These are phyloP conservation scores for Poa annua DNA, from an alignment of 176 grass and related monocot species.

Conservation along the genomic window DNA sequence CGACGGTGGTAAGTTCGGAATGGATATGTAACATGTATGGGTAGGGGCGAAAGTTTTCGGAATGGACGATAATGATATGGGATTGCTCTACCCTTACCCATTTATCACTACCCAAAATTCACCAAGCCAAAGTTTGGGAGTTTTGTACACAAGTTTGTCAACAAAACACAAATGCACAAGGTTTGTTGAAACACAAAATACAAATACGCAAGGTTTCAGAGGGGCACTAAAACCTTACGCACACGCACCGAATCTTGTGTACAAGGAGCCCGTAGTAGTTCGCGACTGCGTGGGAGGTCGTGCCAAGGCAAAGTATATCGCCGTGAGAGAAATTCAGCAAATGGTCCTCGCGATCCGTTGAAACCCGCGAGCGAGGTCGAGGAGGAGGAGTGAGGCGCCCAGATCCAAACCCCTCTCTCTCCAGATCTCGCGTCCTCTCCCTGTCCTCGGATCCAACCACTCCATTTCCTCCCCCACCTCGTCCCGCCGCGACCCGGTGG, in stretches of 20 bases:
- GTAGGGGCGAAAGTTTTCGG: too few species aligned
- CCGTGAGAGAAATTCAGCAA: conserved; percentile 30
- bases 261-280: neutral
- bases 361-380: conserved; percentile 29
- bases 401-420: conserved; percentile 38
- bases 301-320: conserved; percentile 14
- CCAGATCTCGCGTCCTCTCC: conserved; percentile 56
- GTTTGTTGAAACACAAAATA: too few species aligned
- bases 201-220: too few species aligned
- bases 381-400: neutral
- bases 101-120: too few species aligned
- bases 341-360: conserved; percentile 41
- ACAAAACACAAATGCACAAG: too few species aligned
- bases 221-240: neutral
- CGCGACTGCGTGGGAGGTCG: conserved; percentile 4
- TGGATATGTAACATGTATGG: too few species aligned
- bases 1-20: too few species aligned
- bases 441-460: conserved; percentile 64
- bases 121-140: too few species aligned
- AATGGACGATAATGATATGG: too few species aligned
- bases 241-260: conserved; percentile 20
- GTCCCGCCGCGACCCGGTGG: conserved; percentile 50
- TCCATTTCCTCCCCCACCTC: conserved; percentile 26
- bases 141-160: too few species aligned
- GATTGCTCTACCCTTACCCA: too few species aligned